Evolutionary conservation across 2,329 filamentous ascomycete genomes (phyloP), one percentile per base, ranked within the genome.

Genomic region (Amphichorda felina): DNA sequence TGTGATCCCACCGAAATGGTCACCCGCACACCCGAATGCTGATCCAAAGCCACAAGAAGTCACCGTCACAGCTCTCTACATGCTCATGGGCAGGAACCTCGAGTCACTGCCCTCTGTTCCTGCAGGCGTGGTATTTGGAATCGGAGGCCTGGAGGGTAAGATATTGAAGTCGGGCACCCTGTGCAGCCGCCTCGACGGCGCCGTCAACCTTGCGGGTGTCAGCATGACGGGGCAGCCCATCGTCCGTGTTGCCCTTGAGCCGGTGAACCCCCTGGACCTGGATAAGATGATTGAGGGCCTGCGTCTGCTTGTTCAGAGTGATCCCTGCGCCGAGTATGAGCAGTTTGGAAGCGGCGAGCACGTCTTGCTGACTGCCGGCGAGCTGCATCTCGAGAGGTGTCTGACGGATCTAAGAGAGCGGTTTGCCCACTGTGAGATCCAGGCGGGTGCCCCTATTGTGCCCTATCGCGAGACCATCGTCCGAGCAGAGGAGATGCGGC

Each of bases 81-180:
- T 98, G 54, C 75, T 98, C 36, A 98, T 98, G 91, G 91, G 91
- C 21, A 74, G 89, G 39, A 82, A 82, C 39, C 65, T 98, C 4
- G 89, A 96, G 51, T 72, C 80, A 2, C 71, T 98, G 0, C 72
- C 75, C 13, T 82, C 81, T 0, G 89, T 96, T 0, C 89, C 89
- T 5, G 89, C 91, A 1, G 91, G 91, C 30, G 88, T 94, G 7
- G 82, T 98, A 4, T 96, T 98, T 51, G 91, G 91, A 17, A 91
- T 98, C 37, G 86, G 81, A 22, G 91, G 91, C 2, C 72, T 98
- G 1, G 88, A 91, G 50, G 89, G 88, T 13, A 81, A 89, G 41
- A 81, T 98, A n/a, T 69, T 98, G 37, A 98, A 98, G 56, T 93
- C 87, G 1, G 91, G 88, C 10, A 98, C 91, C 0, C 66, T 98